Evolutionary conservation across 225 moss, liverwort and hornwort genomes (phyloP), one percentile per base, ranked within the genome.

Genomic region (Pseudisothecium myosuroides): DNA sequence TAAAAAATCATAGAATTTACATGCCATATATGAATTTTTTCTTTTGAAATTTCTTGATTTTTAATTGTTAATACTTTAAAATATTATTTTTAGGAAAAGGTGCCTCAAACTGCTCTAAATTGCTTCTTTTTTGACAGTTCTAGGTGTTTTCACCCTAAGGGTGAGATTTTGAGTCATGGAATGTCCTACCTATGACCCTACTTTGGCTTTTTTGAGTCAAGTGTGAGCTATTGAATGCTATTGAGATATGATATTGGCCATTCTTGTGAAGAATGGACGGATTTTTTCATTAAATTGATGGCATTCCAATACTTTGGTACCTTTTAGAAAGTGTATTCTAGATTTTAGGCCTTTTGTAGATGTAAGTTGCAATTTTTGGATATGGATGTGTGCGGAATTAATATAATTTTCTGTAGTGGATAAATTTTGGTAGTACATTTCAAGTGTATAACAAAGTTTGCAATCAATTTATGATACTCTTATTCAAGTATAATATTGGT

Each of bases 101-200:
- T n/a, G n/a, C n/a, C n/a, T n/a, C n/a, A n/a, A n/a, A n/a, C n/a
- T n/a, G n/a, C n/a, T n/a, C n/a, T n/a, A n/a, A n/a, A n/a, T n/a
- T n/a, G n/a, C n/a, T n/a, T n/a, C n/a, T n/a, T n/a, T n/a, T n/a
- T n/a, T n/a, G n/a, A n/a, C n/a, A n/a, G n/a, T n/a, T n/a, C n/a
- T n/a, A n/a, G n/a, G n/a, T n/a, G n/a, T n/a, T n/a, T n/a, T n/a
- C n/a, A n/a, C n/a, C n/a, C n/a, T n/a, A n/a, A 49, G 96, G 96
- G 98, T 97, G 94, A 89, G 91, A 81, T 89, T 7, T 26, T n/a
- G 20, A 56, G 50, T 65, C 24, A 43, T 34, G 22, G 45, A 85
- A 66, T 74, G 49, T 74, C n/a, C 39, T 78, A n/a, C 72, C 55
- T 23, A 36, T 71, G 32, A 78, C 16, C 86, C 55, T 76, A 55